Conservation (phyloP, 164 flowering plant genomes). For the Magnolia changhungtana region DNA sequence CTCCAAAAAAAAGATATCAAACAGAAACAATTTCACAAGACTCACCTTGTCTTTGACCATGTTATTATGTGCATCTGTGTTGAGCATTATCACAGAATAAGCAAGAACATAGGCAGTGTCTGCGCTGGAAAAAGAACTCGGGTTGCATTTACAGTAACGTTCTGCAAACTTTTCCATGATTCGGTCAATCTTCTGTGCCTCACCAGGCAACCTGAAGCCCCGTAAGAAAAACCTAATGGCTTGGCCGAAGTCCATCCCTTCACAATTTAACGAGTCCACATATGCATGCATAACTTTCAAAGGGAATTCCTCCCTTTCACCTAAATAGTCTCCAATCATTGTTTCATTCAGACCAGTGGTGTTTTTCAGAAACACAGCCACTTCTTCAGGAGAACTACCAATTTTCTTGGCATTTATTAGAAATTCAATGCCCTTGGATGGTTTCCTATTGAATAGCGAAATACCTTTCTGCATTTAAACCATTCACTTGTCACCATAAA, state of each 20-base stretch:
- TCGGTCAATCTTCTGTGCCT: slow-evolving; percentile 98
- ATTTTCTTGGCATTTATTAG: slow-evolving; percentile 72
- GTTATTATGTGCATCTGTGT: slow-evolving; percentile 96
- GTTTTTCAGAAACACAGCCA: slow-evolving; percentile 72
- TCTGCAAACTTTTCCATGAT: slow-evolving; percentile 99
- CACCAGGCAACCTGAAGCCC: slow-evolving; percentile 97
- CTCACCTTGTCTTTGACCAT: slow-evolving; percentile 98
- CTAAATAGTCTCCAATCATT: slow-evolving; percentile 93
- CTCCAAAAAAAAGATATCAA: not conserved
- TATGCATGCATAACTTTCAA: slow-evolving; percentile 98
- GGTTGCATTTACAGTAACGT: slow-evolving; percentile 97
- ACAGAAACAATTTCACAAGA: slow-evolving; percentile 8
- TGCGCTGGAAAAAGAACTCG: slow-evolving; percentile 82
- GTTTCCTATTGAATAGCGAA: slow-evolving; percentile 84
- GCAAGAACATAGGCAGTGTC: slow-evolving; percentile 99
- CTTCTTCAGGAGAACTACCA: slow-evolving; percentile 82
- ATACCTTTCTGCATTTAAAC: slow-evolving; percentile 84
- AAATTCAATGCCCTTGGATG: slow-evolving; percentile 94
- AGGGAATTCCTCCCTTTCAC: slow-evolving; percentile 92
- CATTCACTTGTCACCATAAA: slow-evolving; percentile 23
- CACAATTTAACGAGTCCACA: slow-evolving; percentile 90
- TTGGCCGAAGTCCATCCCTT: slow-evolving; percentile 84
- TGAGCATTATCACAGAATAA: slow-evolving; percentile 97
- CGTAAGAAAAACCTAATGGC: slow-evolving; percentile 86
- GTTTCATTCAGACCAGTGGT: slow-evolving; percentile 74